phyloP scores from a whole-genome alignment of 306 rosid species.

The Corylus avellana region DNA sequence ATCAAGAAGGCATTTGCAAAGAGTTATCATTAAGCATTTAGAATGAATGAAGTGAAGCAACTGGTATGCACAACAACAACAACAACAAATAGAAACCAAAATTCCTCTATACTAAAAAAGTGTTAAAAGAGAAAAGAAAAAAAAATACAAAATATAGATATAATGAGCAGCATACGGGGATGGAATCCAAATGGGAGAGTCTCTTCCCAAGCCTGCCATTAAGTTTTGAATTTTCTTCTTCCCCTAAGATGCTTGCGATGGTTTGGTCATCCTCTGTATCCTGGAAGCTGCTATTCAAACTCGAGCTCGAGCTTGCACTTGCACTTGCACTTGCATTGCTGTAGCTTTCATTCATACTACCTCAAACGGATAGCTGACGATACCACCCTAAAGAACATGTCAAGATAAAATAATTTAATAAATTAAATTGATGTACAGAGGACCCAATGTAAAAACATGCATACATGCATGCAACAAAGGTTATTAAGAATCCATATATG shows the following conservation, averaged over 20 bases:
- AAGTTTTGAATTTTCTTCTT: slow-evolving; percentile 47
- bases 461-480: neutral
- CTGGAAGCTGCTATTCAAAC: slow-evolving; percentile 67
- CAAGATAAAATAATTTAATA: neutral
- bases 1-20: neutral
- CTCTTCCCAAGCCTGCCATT: slow-evolving; percentile 73
- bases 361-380: slow-evolving; percentile 11
- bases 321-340: slow-evolving; percentile 76
- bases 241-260: slow-evolving; percentile 75
- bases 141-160: neutral
- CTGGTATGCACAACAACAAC: neutral
- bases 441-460: neutral
- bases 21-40: neutral
- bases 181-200: slow-evolving; percentile 89
- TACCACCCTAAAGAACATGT: slow-evolving; percentile 24
- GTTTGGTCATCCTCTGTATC: slow-evolving; percentile 93
- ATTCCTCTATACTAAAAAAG: neutral
- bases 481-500: neutral
- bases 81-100: neutral
- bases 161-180: slow-evolving; percentile 60
- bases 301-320: slow-evolving; percentile 95
- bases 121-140: neutral
- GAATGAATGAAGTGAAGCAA: neutral
- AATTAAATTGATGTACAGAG: neutral
- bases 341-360: slow-evolving; percentile 58